Percentiles rank a stretch among this genome's conserved stretches.
phyloP scores from a whole-genome alignment of 352 stramenopile genomes.

The Blastocystis sp. region DNA sequence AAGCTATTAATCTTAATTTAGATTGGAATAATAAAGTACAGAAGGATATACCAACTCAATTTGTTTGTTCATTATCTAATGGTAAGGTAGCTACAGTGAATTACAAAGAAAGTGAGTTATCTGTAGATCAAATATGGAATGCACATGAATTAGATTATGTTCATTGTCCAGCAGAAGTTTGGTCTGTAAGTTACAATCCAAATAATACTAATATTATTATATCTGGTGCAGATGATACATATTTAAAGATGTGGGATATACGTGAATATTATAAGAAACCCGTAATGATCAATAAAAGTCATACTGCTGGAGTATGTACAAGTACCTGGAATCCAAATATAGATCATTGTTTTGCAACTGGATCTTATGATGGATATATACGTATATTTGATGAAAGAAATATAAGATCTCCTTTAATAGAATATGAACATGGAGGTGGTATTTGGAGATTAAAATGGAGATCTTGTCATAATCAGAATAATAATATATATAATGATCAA shows the following conservation, averaged over 20 bases:
- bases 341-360: conserved; percentile 5
- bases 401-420: background rate
- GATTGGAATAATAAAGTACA: conserved; percentile 32
- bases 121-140: conserved; percentile 9
- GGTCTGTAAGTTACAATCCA: conserved; percentile 25
- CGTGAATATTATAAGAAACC: too few species aligned
- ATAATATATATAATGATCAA: conserved; percentile 25
- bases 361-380: conserved; percentile 26
- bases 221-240: conserved; percentile 15
- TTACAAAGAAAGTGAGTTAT: background rate
- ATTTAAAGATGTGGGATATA: conserved; percentile 33
- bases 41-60: background rate
- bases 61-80: conserved; percentile 26
- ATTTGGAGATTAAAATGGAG: conserved; percentile 37
- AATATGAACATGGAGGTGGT: conserved; percentile 18
- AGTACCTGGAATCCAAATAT: conserved; percentile 28
- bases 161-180: conserved; percentile 18
- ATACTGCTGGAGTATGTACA: conserved; percentile 7
- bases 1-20: conserved; percentile 22
- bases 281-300: background rate
- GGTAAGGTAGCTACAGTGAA: conserved; percentile 2
- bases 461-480: conserved; percentile 23
- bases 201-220: conserved; percentile 1
- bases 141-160: conserved; percentile 20
- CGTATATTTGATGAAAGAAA: conserved; percentile 14